Conservation (phyloP, 306 rosid species). For the Elaeagnus macrophylla region DNA sequence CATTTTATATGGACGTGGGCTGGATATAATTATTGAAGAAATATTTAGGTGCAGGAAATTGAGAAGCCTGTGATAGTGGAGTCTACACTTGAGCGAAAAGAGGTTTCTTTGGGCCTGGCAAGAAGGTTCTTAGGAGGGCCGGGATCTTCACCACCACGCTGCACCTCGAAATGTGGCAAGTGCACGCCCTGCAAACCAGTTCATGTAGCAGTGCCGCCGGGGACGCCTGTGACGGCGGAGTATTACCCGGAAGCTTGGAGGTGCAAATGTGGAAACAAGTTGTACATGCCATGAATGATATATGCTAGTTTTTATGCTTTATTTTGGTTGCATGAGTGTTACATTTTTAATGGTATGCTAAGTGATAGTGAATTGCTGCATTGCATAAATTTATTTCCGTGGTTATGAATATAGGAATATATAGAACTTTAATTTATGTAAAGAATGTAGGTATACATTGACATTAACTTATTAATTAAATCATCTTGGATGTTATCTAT, state of each 20-base stretch:
- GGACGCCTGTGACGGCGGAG: slow-evolving; percentile 74
- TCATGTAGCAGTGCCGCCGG: slow-evolving; percentile 85
- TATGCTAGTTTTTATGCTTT: not conserved
- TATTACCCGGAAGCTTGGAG: slow-evolving; percentile 98
- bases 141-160: slow-evolving; percentile 80
- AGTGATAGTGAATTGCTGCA: too few relatives aligned
- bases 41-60: not conserved
- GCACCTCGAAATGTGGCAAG: slow-evolving; percentile 62
- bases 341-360: too few relatives aligned
- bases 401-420: too few relatives aligned
- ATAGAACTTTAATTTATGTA: too few relatives aligned
- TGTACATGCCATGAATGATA: slow-evolving; percentile 69
- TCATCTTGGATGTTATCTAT: too few relatives aligned
- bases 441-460: too few relatives aligned
- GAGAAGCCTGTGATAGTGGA: slow-evolving; percentile 11
- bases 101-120: slow-evolving; percentile 7
- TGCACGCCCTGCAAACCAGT: slow-evolving; percentile 82
- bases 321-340: not conserved
- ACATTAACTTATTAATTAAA: too few relatives aligned
- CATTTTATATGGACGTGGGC: not conserved
- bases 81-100: not conserved
- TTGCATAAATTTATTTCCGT: too few relatives aligned
- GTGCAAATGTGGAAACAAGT: slow-evolving; percentile 88
- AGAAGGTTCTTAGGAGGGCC: slow-evolving; percentile 62
- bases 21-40: not conserved